phyloP scores from a whole-genome alignment of 2,329 filamentous ascomycete genomes.

The Pseudogymnoascus sp. region DNA sequence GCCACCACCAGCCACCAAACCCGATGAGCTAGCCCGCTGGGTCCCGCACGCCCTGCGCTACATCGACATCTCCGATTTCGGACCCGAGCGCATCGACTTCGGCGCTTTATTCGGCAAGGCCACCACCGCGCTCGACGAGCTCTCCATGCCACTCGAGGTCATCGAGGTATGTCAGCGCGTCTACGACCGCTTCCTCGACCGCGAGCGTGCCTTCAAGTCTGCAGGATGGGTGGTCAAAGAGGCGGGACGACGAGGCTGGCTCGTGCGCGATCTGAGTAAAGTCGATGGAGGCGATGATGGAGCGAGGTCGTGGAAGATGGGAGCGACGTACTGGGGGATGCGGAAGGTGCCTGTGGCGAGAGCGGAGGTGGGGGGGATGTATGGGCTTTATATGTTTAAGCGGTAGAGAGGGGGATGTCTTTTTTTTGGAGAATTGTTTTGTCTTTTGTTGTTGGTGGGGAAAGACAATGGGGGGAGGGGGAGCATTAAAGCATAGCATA shows the following conservation, averaged over 20 bases:
- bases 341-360: constrained; percentile 54
- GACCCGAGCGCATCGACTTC: constrained; percentile 51
- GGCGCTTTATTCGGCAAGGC: constrained; percentile 44
- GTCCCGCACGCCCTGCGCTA: constrained; percentile 60
- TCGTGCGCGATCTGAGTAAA: constrained; percentile 44
- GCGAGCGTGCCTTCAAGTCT: constrained; percentile 38
- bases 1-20: constrained; percentile 16
- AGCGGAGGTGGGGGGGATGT: constrained; percentile 50
- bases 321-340: constrained; percentile 78
- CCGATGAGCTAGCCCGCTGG: constrained; percentile 37
- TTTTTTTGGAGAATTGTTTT: not conserved
- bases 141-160: constrained; percentile 64
- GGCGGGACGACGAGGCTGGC: constrained; percentile 57
- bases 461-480: not conserved
- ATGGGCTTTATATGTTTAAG: constrained; percentile 54
- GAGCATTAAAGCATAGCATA: not conserved
- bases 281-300: constrained; percentile 43
- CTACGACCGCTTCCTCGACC: constrained; percentile 49
- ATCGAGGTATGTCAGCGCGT: constrained; percentile 67
- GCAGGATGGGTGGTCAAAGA: constrained; percentile 67
- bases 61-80: constrained; percentile 68
- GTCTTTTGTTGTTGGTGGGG: not conserved
- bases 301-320: constrained; percentile 70
- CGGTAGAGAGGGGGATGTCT: constrained; percentile 10
- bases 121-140: constrained; percentile 49